These are phyloP conservation scores for Aureobasidium sp. DNA, from an alignment of 2,329 filamentous ascomycete species.

Conservation along the genomic window DNA sequence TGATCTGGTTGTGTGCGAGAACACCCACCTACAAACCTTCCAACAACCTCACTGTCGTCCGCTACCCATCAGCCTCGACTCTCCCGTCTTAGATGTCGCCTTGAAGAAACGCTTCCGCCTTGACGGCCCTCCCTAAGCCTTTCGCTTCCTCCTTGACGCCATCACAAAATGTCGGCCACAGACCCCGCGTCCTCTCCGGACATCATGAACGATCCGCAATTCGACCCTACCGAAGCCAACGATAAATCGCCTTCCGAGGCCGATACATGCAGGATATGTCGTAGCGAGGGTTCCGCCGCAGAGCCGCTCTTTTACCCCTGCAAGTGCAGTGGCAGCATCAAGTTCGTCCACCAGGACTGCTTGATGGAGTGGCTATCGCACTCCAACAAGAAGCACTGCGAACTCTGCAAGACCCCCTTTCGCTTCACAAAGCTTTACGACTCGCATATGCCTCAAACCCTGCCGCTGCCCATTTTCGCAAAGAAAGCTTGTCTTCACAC, in stretches of 20 bases:
- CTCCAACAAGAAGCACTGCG: conserved; percentile 98
- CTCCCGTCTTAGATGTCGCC: not conserved
- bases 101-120: not conserved
- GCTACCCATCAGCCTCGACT: not conserved
- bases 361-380: conserved; percentile 98
- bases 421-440: conserved; percentile 97
- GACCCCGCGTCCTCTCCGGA: conserved; percentile 27
- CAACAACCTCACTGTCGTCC: not conserved
- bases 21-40: not conserved
- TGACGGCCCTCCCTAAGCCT: not conserved
- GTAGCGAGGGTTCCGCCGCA: conserved; percentile 70
- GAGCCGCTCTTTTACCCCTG: conserved; percentile 95
- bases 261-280: conserved; percentile 95
- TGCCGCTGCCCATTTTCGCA: conserved; percentile 74
- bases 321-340: conserved; percentile 98
- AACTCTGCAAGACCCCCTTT: conserved; percentile 97
- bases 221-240: conserved; percentile 26
- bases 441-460: conserved; percentile 77
- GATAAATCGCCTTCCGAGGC: conserved; percentile 37
- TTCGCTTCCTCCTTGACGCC: not conserved
- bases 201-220: conserved; percentile 50
- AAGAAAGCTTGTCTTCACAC: conserved; percentile 68
- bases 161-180: conserved; percentile 6
- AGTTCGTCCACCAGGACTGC: conserved; percentile 95
- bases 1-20: not conserved